Evolutionary conservation across 768 basidiomycete genomes (phyloP).

Genomic region (Hebeloma cylindrosporum): DNA sequence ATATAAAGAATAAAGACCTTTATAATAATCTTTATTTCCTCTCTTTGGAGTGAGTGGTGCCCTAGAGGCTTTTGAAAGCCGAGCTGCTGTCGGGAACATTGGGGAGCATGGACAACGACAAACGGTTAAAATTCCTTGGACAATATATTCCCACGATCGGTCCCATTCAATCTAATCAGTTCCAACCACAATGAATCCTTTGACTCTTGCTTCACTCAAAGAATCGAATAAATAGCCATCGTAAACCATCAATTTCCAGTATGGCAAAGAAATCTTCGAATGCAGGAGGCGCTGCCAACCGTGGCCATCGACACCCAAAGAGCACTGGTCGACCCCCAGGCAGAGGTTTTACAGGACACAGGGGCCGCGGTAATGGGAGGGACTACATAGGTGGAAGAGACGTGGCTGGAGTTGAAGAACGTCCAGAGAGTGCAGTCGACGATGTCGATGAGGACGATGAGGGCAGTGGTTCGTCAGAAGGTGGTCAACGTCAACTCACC

Average conservation of each 20-base stretch:
- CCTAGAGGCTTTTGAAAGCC: constrained; percentile 82
- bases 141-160: constrained; percentile 16
- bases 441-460: constrained; percentile 40
- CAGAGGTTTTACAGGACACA: constrained; percentile 34
- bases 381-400: constrained; percentile 23
- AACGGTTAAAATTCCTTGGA: constrained; percentile 9
- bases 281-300: constrained; percentile 10
- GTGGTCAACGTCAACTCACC: constrained; percentile 24
- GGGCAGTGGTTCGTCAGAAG: constrained; percentile 23
- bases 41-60: constrained; percentile 80
- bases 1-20: constrained; percentile 58
- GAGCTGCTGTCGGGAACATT: constrained; percentile 71
- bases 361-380: constrained; percentile 35
- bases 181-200: too few relatives aligned
- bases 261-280: constrained; percentile 44
- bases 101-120: constrained; percentile 7
- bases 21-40: constrained; percentile 96
- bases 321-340: constrained; percentile 31
- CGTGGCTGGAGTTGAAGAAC: constrained; percentile 31
- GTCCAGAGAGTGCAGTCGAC: constrained; percentile 62
- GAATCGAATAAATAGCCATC: too few relatives aligned
- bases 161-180: too few relatives aligned
- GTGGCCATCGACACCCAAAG: constrained; percentile 27
- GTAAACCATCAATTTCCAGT: not conserved
- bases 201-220: too few relatives aligned